A percentile compares a stretch with the other conserved stretches of the same genome.
Conservation (phyloP, 148 eudicot genomes). For the Arctostaphylos glauca region DNA sequence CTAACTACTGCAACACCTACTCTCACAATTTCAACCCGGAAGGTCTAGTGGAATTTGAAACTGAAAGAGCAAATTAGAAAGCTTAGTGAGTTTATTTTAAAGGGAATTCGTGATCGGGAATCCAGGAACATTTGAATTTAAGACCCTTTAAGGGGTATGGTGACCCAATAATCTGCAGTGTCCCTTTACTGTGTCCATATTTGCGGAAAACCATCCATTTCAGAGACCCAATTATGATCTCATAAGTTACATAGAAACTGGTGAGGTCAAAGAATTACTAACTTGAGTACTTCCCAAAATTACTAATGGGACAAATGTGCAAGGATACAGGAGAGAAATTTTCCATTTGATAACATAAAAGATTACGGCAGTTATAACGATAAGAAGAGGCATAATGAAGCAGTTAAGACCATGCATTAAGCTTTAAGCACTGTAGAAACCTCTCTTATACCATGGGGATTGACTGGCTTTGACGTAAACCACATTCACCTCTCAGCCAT, state of each 20-base stretch:
- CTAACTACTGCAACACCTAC: neutral
- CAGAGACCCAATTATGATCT: neutral
- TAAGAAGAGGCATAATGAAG: neutral
- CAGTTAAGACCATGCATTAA: neutral
- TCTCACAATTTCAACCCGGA: neutral
- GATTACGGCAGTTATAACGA: neutral
- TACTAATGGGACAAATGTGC: neutral
- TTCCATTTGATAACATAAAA: neutral
- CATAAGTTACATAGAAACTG: neutral
- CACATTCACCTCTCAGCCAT: neutral
- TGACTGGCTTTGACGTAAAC: neutral
- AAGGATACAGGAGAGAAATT: neutral
- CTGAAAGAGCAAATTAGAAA: neutral
- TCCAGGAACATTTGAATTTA: neutral
- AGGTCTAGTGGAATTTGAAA: neutral
- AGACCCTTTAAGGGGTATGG: neutral
- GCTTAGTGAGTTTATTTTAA: neutral
- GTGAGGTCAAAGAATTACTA: neutral
- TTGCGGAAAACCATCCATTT: neutral
- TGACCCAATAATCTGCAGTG: neutral
- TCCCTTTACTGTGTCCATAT: neutral
- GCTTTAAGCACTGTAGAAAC: neutral
- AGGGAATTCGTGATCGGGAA: neutral
- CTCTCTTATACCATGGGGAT: neutral
- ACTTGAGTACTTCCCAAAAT: too few relatives aligned